Percentiles rank a stretch among this genome's conserved stretches.
These are phyloP conservation scores for Candida pseudoglaebosa DNA, from an alignment of 805 yeast species.

Conservation along the genomic window DNA sequence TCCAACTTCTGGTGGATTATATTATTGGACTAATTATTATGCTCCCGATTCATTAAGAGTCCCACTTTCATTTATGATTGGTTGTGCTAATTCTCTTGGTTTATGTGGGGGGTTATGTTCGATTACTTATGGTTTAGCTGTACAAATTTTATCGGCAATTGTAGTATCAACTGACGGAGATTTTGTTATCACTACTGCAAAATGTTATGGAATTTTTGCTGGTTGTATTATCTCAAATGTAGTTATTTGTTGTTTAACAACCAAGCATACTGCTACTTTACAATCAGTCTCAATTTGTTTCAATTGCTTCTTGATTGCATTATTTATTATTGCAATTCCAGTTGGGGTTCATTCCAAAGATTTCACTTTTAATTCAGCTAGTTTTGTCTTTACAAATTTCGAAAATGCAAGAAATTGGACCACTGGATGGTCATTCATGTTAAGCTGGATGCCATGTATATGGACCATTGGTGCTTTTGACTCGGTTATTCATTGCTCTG, in stretches of 20 bases:
- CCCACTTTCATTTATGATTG: slow-evolving; percentile 59
- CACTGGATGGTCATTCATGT: slow-evolving; percentile 41
- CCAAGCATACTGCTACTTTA: slow-evolving; percentile 51
- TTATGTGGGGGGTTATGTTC: slow-evolving; percentile 64
- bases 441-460: slow-evolving; percentile 60
- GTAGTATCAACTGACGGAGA: slow-evolving; percentile 50
- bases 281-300: slow-evolving; percentile 56
- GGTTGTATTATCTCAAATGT: slow-evolving; percentile 56
- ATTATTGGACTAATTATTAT: slow-evolving; percentile 47
- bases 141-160: slow-evolving; percentile 56
- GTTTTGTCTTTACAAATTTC: slow-evolving; percentile 52
- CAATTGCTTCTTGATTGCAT: slow-evolving; percentile 48
- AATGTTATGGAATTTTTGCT: slow-evolving; percentile 60
- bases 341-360: slow-evolving; percentile 37
- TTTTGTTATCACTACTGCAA: slow-evolving; percentile 51
- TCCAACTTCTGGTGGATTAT: slow-evolving; percentile 75
- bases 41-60: slow-evolving; percentile 53
- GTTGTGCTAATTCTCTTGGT: slow-evolving; percentile 65
- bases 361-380: slow-evolving; percentile 14
- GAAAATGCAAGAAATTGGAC: slow-evolving; percentile 35
- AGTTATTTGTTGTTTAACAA: slow-evolving; percentile 51
- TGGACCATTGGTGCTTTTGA: slow-evolving; percentile 79
- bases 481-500: slow-evolving; percentile 68
- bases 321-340: slow-evolving; percentile 63
- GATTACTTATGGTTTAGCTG: slow-evolving; percentile 66